Evolutionary conservation across 108 stramenopile genomes (phyloP).

Genomic region (Pseudonitzschia delicatissima): DNA sequence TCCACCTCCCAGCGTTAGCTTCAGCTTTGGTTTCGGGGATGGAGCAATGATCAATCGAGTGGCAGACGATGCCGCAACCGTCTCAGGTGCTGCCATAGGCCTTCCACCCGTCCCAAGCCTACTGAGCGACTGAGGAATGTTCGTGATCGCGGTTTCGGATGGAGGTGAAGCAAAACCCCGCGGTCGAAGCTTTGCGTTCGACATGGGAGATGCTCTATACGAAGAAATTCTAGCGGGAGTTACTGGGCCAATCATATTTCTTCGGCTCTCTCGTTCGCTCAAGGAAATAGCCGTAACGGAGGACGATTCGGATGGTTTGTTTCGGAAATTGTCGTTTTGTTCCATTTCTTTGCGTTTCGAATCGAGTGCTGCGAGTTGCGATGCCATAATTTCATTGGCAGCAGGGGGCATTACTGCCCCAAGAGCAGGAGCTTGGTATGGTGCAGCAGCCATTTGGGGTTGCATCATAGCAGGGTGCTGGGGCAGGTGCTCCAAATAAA

Average conservation of each 20-base stretch:
- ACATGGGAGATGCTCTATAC: constrained; percentile 54
- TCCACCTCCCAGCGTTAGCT: constrained; percentile 13
- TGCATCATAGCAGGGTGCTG: constrained; percentile 42
- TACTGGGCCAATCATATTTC: constrained; percentile 3
- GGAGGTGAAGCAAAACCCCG: constrained; percentile 63
- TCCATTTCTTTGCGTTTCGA: constrained; percentile 73
- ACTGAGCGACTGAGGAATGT: constrained; percentile 14
- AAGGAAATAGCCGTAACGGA: constrained; percentile 12
- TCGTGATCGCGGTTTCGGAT: not conserved
- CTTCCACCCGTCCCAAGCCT: constrained; percentile 27
- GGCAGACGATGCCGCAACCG: constrained; percentile 27
- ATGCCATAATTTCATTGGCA: constrained; percentile 62
- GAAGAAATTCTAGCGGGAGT: constrained; percentile 15
- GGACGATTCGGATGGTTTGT: constrained; percentile 29
- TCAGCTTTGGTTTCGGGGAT: constrained; percentile 29
- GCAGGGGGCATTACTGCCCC: constrained; percentile 54
- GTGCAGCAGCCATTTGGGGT: constrained; percentile 16
- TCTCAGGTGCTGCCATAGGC: constrained; percentile 34
- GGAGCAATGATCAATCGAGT: constrained; percentile 32
- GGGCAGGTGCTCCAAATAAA: constrained; percentile 52
- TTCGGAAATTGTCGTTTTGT: constrained; percentile 67
- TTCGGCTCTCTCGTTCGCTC: constrained; percentile 13
- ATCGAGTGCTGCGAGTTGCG: constrained; percentile 76
- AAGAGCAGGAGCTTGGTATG: constrained; percentile 26
- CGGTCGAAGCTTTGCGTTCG: constrained; percentile 70